A percentile compares a stretch with the other conserved stretches of the same genome.
These are phyloP conservation scores for Fraxinus nigra DNA, from an alignment of 305 asterid species.

Conservation along the genomic window DNA sequence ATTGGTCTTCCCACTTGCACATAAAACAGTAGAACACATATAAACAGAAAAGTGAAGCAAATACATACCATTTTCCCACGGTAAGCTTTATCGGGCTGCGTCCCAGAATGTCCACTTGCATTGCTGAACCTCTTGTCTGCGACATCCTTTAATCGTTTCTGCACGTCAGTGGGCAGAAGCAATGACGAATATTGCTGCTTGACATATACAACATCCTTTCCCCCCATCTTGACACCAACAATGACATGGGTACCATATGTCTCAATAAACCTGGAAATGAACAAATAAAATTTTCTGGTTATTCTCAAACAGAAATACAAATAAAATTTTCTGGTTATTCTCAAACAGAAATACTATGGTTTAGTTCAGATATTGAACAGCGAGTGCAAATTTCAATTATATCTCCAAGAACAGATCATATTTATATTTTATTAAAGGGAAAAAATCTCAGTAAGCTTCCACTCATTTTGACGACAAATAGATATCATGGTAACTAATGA, in stretches of 20 bases:
- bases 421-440: not conserved
- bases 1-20: slow-evolving; percentile 36
- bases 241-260: slow-evolving; percentile 74
- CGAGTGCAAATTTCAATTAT: slow-evolving; percentile 9
- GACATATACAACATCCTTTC: slow-evolving; percentile 71
- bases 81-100: slow-evolving; percentile 32
- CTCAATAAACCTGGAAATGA: slow-evolving; percentile 61
- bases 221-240: slow-evolving; percentile 91
- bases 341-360: not conserved
- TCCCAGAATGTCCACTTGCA: slow-evolving; percentile 39
- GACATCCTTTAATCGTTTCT: slow-evolving; percentile 65
- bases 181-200: slow-evolving; percentile 70
- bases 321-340: slow-evolving; percentile 19
- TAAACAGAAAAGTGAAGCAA: slow-evolving; percentile 16
- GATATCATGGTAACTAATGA: slow-evolving; percentile 14
- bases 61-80: slow-evolving; percentile 48
- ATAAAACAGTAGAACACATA: not conserved
- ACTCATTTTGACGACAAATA: not conserved
- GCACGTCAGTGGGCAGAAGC: slow-evolving; percentile 62
- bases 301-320: slow-evolving; percentile 11
- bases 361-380: slow-evolving; percentile 9
- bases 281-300: slow-evolving; percentile 11
- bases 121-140: slow-evolving; percentile 71
- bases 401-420: slow-evolving; percentile 9
- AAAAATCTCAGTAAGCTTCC: not conserved